These are phyloP conservation scores for Chenopodium quinoa DNA, from an alignment of 148 eudicot genomes.

Conservation along the genomic window DNA sequence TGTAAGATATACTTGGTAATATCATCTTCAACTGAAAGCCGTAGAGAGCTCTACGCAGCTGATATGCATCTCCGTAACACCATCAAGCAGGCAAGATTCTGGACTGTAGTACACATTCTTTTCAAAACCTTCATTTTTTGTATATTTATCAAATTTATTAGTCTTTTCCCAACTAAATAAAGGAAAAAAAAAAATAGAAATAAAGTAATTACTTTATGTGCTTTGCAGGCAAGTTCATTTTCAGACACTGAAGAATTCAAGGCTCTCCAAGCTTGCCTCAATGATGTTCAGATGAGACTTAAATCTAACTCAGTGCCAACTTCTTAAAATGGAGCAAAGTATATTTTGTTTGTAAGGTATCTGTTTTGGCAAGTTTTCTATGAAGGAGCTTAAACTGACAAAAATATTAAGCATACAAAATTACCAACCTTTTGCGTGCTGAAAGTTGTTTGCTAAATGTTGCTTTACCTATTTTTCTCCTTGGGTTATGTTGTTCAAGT, in stretches of 20 bases:
- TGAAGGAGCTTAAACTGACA: neutral
- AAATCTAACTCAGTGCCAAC: constrained; percentile 17
- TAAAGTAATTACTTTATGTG: neutral
- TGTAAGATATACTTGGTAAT: constrained; percentile 74
- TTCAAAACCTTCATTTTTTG: neutral
- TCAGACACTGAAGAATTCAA: constrained; percentile 62
- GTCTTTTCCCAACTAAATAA: neutral
- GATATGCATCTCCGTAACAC: constrained; percentile 83
- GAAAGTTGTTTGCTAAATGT: neutral
- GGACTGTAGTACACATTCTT: neutral
- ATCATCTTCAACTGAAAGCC: constrained; percentile 47
- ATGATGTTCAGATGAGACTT: constrained; percentile 44
- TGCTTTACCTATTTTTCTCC: neutral
- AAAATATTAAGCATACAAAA: neutral
- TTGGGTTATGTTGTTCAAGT: neutral
- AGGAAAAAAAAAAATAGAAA: no score
- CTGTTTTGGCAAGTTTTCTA: neutral
- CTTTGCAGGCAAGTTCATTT: constrained; percentile 52
- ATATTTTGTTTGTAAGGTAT: constrained; percentile 4
- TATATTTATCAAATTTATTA: neutral
- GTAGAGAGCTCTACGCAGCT: constrained; percentile 65
- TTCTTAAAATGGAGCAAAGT: neutral
- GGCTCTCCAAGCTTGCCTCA: constrained; percentile 58
- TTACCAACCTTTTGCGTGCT: no score
- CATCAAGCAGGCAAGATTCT: constrained; percentile 64